phyloP scores from a whole-genome alignment of 2,329 filamentous ascomycete genomes.

The Dactylellina sp. region DNA sequence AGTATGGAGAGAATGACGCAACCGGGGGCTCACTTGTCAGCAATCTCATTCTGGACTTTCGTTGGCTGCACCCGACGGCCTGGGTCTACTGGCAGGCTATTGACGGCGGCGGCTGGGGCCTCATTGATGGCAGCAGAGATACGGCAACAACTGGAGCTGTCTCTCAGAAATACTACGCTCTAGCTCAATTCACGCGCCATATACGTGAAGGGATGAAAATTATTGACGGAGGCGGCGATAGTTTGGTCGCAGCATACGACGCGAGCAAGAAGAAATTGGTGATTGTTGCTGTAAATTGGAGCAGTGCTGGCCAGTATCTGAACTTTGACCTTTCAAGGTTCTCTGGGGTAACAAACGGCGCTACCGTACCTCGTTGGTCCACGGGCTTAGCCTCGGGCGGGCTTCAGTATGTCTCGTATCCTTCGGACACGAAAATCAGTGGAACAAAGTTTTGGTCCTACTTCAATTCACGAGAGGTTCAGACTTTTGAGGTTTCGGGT shows the following conservation, averaged over 20 bases:
- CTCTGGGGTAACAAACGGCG: conserved; percentile 61
- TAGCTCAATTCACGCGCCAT: conserved; percentile 66
- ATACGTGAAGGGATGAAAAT: conserved; percentile 65
- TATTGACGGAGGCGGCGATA: conserved; percentile 63
- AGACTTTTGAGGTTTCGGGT: conserved; percentile 64
- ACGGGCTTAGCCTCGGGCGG: conserved; percentile 63
- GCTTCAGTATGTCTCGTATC: conserved; percentile 62
- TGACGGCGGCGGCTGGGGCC: conserved; percentile 65
- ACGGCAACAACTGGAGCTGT: conserved; percentile 61
- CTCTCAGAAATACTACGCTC: conserved; percentile 64
- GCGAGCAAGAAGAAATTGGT: conserved; percentile 62
- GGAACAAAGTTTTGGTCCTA: conserved; percentile 64
- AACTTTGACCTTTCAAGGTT: conserved; percentile 65
- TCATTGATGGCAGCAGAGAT: conserved; percentile 65
- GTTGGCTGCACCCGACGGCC: conserved; percentile 64
- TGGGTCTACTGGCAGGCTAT: conserved; percentile 67
- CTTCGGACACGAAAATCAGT: conserved; percentile 61
- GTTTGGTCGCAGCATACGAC: conserved; percentile 65
- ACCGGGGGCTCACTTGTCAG: conserved; percentile 63
- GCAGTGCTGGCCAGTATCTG: conserved; percentile 62
- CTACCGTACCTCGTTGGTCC: conserved; percentile 63
- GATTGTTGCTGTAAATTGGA: conserved; percentile 65
- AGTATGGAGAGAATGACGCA: conserved; percentile 65
- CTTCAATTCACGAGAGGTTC: conserved; percentile 63
- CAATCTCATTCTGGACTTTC: conserved; percentile 65